Evolutionary conservation across 2,329 filamentous ascomycete species (phyloP).

Genomic region (Zymoseptoria tritici): DNA sequence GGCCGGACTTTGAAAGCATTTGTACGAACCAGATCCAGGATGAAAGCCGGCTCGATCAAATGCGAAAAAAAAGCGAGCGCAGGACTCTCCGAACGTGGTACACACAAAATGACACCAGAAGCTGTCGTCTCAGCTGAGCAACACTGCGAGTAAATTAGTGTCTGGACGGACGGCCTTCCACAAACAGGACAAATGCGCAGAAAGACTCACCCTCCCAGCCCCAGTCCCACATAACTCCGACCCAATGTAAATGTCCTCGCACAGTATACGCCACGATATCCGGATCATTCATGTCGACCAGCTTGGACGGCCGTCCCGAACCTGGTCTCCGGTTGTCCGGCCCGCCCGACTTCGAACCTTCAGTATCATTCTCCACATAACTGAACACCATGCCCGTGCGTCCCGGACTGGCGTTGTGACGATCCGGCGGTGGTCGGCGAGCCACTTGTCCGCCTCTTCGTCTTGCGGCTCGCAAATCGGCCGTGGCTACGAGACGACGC

Average conservation of each 20-base stretch:
- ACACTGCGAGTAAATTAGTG: slow-evolving; percentile 24
- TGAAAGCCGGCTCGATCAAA: not conserved
- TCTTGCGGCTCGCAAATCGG: slow-evolving; percentile 26
- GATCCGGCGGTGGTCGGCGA: slow-evolving; percentile 4
- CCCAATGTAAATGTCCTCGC: slow-evolving; percentile 60
- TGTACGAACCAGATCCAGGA: not conserved
- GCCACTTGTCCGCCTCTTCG: slow-evolving; percentile 19
- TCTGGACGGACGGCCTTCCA: slow-evolving; percentile 6
- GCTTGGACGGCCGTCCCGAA: not conserved
- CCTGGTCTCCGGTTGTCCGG: not conserved
- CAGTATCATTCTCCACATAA: slow-evolving; percentile 16
- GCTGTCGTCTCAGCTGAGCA: slow-evolving; percentile 31
- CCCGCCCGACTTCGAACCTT: not conserved
- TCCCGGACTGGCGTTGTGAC: slow-evolving; percentile 20
- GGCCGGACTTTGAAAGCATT: not conserved
- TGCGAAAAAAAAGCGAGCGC: not conserved
- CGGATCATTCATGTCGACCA: slow-evolving; percentile 12
- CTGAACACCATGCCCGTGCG: slow-evolving; percentile 29
- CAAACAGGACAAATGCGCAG: not conserved
- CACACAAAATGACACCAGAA: not conserved
- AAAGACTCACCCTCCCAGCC: slow-evolving; percentile 58
- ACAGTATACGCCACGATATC: slow-evolving; percentile 50
- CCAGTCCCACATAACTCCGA: slow-evolving; percentile 65
- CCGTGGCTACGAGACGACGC: slow-evolving; percentile 31
- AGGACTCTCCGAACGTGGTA: not conserved